phyloP scores from a whole-genome alignment of 345 rosid species.

The Nephelium lappaceum region DNA sequence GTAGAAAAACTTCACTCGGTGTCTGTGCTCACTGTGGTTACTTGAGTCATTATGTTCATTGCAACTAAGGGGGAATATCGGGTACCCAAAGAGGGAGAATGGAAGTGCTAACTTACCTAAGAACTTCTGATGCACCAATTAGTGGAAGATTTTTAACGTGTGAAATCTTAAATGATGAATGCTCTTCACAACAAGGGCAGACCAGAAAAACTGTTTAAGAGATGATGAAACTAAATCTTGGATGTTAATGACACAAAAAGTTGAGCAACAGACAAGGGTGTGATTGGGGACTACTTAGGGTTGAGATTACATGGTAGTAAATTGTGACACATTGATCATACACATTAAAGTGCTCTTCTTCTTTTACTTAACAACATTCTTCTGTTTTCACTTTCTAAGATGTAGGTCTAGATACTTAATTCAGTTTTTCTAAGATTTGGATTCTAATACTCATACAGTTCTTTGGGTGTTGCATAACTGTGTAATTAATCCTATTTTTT shows the following conservation, averaged over 20 bases:
- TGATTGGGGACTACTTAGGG: neutral
- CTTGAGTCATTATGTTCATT: neutral
- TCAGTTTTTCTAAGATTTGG: neutral
- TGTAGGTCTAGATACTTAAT: neutral
- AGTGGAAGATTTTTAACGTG: neutral
- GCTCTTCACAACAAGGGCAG: neutral
- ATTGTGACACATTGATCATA: neutral
- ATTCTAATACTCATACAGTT: neutral
- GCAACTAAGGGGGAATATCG: neutral
- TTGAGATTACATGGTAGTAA: neutral
- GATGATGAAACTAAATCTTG: neutral
- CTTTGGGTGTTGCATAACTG: neutral
- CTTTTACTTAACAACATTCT: neutral
- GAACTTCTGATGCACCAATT: neutral
- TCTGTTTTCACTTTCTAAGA: neutral
- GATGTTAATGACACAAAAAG: neutral
- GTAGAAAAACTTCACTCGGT: neutral
- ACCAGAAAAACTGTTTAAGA: neutral
- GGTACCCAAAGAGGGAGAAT: neutral
- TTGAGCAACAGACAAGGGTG: neutral
- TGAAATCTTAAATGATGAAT: constrained; percentile 7
- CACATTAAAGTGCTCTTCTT: neutral
- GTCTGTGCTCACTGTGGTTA: neutral
- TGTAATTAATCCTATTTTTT: neutral
- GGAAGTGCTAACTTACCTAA: neutral